Evolutionary conservation across 176 grass and related monocot species (phyloP), one percentile per base, ranked within the genome.

Genomic region (Raddia guianensis): DNA sequence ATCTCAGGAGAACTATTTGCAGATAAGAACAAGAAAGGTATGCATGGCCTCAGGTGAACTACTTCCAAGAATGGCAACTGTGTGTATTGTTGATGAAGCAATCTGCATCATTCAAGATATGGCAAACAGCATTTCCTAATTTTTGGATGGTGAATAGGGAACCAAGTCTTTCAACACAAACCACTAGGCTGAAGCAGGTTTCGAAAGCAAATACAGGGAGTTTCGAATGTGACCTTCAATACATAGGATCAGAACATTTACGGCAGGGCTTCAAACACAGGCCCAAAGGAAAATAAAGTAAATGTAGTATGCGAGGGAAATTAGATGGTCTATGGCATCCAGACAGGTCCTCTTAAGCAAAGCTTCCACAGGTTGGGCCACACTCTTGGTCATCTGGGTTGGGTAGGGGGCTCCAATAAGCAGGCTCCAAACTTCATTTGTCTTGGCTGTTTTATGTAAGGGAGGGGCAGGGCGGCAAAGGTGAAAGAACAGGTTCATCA

Each of bases 361-460:
- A 88, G 72, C 89, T 79, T 91, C 89, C 82, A 82, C 82, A 82
- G 62, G 86, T 77, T 91, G 67, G 89, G 78, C 73, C 73, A 90
- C 67, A 83, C 73, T 88, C 83, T 90, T 83, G 71, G 80, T 92
- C 90, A 89, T 89, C 90, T 86, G 90, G 86, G 89, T 92, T 92
- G 86, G 90, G 78, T 82, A 80, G 79, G 83, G 37, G 86, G 64
- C 86, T 83, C 84, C 90, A 80, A 76, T 89, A 92, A 88, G 86
- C 86, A 83, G 83, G 90, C 86, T 89, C 65, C 90, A 75, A 79
- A 83, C 90, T 89, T 92, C 90, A 92, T 61, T 79, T 70, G 80
- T 79, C 90, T 80, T 85, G 87, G 90, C 90, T 89, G 75, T 89
- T 92, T 77, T 80, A 79, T 54, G 72, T 86, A 76, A 59, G 60